Conservation (phyloP, 768 basidiomycete species). For the Xerocomus spinulosus region DNA sequence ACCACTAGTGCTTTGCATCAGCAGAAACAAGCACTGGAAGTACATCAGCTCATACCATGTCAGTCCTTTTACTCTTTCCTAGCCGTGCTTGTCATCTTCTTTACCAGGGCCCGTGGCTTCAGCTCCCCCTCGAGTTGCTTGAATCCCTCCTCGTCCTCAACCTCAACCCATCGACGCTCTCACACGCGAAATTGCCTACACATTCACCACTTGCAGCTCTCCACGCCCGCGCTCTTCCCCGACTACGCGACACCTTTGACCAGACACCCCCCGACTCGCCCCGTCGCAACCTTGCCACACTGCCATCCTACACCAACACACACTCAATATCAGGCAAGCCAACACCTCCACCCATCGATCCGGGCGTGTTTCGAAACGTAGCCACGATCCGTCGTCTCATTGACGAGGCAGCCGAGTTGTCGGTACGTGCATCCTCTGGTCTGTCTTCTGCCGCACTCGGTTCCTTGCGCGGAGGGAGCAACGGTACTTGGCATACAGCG, state of each 20-base stretch:
- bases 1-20: constrained; percentile 77
- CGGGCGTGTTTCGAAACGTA: constrained; percentile 79
- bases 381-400: constrained; percentile 73
- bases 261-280: constrained; percentile 46
- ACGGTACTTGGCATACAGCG: constrained; percentile 56
- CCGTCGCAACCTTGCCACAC: constrained; percentile 32
- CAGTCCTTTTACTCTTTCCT: constrained; percentile 29
- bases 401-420: constrained; percentile 86
- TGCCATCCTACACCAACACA: constrained; percentile 27
- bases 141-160: constrained; percentile 79
- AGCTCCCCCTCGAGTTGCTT: constrained; percentile 80
- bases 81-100: not conserved
- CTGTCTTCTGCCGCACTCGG: constrained; percentile 70
- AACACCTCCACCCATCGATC: constrained; percentile 83
- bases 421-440: constrained; percentile 83
- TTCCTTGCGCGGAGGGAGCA: constrained; percentile 47
- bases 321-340: constrained; percentile 58
- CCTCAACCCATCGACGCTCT: constrained; percentile 63
- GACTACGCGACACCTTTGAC: constrained; percentile 37
- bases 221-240: constrained; percentile 21
- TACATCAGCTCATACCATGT: constrained; percentile 92
- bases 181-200: constrained; percentile 42
- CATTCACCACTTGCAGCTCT: constrained; percentile 29
- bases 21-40: constrained; percentile 91
- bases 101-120: constrained; percentile 82